phyloP scores from a whole-genome alignment of 768 basidiomycete species.

The Amanita fuliginea region DNA sequence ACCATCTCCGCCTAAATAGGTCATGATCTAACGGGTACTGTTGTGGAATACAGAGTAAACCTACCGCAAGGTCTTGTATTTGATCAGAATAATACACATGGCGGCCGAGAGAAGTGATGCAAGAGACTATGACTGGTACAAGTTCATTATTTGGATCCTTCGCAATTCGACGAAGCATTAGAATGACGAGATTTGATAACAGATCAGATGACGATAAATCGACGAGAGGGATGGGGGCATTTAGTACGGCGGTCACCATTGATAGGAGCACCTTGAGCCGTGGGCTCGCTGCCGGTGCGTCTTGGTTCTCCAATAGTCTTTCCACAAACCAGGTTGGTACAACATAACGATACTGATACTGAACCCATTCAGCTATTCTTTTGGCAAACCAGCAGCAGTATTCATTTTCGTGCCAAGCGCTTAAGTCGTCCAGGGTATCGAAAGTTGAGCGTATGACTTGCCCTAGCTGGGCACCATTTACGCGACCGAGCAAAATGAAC shows the following conservation, averaged over 20 bases:
- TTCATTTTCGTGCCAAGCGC: slow-evolving; percentile 54
- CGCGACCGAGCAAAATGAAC: slow-evolving; percentile 61
- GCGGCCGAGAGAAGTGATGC: slow-evolving; percentile 75
- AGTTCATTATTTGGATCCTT: slow-evolving; percentile 53
- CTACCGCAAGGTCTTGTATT: slow-evolving; percentile 76
- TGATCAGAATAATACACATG: slow-evolving; percentile 96
- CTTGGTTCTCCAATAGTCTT: slow-evolving; percentile 53
- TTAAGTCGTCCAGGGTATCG: slow-evolving; percentile 48
- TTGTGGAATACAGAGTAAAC: slow-evolving; percentile 10
- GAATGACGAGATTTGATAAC: slow-evolving; percentile 61
- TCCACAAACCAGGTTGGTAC: slow-evolving; percentile 82
- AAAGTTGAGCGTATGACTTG: slow-evolving; percentile 64
- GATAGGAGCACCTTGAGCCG: slow-evolving; percentile 53
- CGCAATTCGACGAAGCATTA: slow-evolving; percentile 62
- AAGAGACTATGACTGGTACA: slow-evolving; percentile 57
- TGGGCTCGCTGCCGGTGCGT: slow-evolving; percentile 30
- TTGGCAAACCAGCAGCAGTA: slow-evolving; percentile 80
- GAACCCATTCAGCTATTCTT: slow-evolving; percentile 75
- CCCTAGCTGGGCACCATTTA: slow-evolving; percentile 66
- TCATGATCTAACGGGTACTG: neutral
- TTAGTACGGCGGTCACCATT: slow-evolving; percentile 82
- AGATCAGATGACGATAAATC: slow-evolving; percentile 89
- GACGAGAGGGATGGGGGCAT: slow-evolving; percentile 69
- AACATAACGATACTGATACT: slow-evolving; percentile 88
- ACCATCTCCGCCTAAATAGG: slow-evolving; percentile 58